These are phyloP conservation scores for Wallacemonas sp. DNA, from an alignment of 208 protist genomes.

Conservation along the genomic window DNA sequence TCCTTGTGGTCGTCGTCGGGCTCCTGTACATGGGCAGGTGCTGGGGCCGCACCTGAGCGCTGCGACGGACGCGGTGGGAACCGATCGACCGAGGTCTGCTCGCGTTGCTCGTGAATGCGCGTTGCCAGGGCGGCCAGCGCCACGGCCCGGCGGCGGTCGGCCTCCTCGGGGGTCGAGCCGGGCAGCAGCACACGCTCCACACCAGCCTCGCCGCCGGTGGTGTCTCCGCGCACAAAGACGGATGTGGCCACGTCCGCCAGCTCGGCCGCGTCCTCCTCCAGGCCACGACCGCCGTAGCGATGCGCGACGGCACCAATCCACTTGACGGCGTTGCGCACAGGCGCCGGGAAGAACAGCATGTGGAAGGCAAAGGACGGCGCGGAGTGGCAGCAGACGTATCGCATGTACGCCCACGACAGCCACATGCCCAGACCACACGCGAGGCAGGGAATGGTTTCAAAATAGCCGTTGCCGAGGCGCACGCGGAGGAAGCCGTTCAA, in stretches of 20 bases:
- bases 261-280: neutral
- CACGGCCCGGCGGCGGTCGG: slow-evolving; percentile 67
- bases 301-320: neutral
- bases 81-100: neutral
- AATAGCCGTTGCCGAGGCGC: neutral
- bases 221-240: neutral
- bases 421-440: slow-evolving; percentile 16
- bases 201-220: neutral
- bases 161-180: slow-evolving; percentile 75
- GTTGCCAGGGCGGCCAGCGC: slow-evolving; percentile 62
- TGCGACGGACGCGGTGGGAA: slow-evolving; percentile 9
- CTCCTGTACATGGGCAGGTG: neutral
- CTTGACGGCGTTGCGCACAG: slow-evolving; percentile 19
- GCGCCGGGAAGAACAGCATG: slow-evolving; percentile 30
- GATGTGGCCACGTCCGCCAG: neutral
- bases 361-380: slow-evolving; percentile 18
- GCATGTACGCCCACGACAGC: slow-evolving; percentile 32
- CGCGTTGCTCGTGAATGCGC: slow-evolving; percentile 47
- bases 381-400: slow-evolving; percentile 16
- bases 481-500: neutral
- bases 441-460: neutral
- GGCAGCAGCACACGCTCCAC: slow-evolving; percentile 44
- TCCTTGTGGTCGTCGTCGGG: slow-evolving; percentile 15
- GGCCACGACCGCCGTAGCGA: neutral
- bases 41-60: neutral